These are phyloP conservation scores for Purshia tridentata DNA, from an alignment of 306 rosid species.

Conservation along the genomic window DNA sequence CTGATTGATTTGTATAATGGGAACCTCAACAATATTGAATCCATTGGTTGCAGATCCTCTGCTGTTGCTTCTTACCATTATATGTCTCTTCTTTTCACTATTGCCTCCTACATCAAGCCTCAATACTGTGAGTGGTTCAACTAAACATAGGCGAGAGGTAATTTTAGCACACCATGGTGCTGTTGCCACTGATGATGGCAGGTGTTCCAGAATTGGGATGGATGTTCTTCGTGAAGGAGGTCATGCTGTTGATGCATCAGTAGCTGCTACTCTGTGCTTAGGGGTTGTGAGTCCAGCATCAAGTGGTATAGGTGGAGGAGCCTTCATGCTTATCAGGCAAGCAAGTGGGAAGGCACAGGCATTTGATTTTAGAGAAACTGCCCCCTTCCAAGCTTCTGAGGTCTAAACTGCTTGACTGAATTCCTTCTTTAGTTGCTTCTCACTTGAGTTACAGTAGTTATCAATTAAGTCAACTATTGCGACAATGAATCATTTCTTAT, in stretches of 20 bases:
- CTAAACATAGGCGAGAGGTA: conserved; percentile 42
- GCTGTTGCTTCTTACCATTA: conserved; percentile 31
- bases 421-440: conserved; percentile 6
- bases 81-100: conserved; percentile 30
- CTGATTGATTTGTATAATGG: background rate
- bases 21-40: conserved; percentile 1
- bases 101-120: conserved; percentile 31
- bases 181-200: conserved; percentile 64
- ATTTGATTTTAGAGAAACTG: conserved; percentile 85
- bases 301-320: conserved; percentile 89
- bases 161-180: conserved; percentile 53
- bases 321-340: conserved; percentile 64
- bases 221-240: conserved; percentile 62
- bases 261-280: conserved; percentile 75
- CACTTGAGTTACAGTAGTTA: background rate
- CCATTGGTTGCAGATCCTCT: conserved; percentile 34
- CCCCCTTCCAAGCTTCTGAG: conserved; percentile 66
- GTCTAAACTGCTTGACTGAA: conserved; percentile 25
- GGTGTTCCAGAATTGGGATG: conserved; percentile 71
- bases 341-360: conserved; percentile 50
- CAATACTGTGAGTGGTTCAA: conserved; percentile 8
- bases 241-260: conserved; percentile 76
- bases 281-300: conserved; percentile 87
- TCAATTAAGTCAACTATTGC: background rate
- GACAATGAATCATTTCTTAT: background rate